A percentile compares a stretch with the other conserved stretches of the same genome.
Conservation (phyloP, 805 yeast species). For the Candida alai region DNA sequence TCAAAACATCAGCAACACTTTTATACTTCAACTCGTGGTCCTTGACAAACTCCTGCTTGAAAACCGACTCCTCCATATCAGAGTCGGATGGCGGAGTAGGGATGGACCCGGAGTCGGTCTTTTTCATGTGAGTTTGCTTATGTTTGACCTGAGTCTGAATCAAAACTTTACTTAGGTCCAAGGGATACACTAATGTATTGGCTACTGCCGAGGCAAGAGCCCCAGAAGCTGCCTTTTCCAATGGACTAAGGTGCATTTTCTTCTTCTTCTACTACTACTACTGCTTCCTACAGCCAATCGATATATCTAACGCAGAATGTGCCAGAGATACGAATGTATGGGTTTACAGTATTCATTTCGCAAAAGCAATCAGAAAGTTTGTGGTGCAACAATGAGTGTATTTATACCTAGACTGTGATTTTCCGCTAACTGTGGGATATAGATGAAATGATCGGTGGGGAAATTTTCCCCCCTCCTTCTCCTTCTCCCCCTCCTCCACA, state of each 20-base stretch:
- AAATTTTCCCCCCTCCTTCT: too few relatives aligned
- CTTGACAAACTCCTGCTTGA: constrained; percentile 6
- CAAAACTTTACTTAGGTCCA: constrained; percentile 73
- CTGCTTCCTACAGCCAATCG: too few relatives aligned
- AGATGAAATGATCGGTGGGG: too few relatives aligned
- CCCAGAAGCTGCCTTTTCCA: constrained; percentile 80
- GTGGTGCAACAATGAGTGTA: too few relatives aligned
- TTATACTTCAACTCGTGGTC: constrained; percentile 39
- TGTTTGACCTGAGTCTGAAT: constrained; percentile 64
- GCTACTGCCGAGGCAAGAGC: constrained; percentile 81
- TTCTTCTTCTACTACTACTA: too few relatives aligned
- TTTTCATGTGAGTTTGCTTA: constrained; percentile 6
- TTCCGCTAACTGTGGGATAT: too few relatives aligned
- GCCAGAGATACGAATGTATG: too few relatives aligned
- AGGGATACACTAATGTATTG: constrained; percentile 73
- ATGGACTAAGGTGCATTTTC: constrained; percentile 52
- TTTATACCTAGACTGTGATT: too few relatives aligned
- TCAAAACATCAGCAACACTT: constrained; percentile 59
- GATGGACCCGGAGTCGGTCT: constrained; percentile 2
- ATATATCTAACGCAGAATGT: too few relatives aligned
- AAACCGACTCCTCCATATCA: constrained; percentile 18
- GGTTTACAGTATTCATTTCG: too few relatives aligned
- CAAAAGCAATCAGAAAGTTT: too few relatives aligned
- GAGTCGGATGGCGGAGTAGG: constrained; percentile 12
- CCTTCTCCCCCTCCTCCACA: too few relatives aligned